Conservation (phyloP, 306 rosid species). For the Citrullus colocynthis region DNA sequence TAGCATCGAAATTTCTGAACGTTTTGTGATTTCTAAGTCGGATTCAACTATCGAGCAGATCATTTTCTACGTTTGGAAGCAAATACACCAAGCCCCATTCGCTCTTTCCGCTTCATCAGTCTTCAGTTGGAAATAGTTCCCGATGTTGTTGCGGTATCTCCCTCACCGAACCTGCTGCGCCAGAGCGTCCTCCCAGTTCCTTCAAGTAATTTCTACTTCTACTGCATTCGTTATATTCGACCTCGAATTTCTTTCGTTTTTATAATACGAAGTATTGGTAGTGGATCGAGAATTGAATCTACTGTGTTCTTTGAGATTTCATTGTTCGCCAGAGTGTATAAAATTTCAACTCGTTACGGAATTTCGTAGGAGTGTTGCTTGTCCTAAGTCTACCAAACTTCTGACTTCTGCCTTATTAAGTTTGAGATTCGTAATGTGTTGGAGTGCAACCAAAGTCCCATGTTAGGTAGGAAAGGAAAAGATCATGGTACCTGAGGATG, state of each 20-base stretch:
- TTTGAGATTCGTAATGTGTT: not conserved
- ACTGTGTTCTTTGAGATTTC: not conserved
- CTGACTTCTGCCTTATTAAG: not conserved
- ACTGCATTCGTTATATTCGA: not conserved
- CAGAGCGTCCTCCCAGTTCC: constrained; percentile 33
- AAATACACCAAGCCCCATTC: constrained; percentile 3
- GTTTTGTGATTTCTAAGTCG: not conserved
- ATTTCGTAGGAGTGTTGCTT: not conserved
- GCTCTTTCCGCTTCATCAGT: constrained; percentile 19
- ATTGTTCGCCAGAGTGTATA: not conserved
- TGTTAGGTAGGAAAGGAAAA: too few species aligned
- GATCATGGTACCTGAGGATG: too few species aligned
- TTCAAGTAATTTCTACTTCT: constrained; percentile 32
- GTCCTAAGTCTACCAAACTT: not conserved
- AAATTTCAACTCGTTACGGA: not conserved
- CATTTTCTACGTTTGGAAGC: constrained; percentile 21
- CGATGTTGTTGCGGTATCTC: constrained; percentile 40
- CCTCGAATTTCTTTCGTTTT: not conserved
- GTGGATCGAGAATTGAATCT: not conserved
- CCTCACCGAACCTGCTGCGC: constrained; percentile 14
- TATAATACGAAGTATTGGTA: not conserved
- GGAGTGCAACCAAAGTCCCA: too few species aligned
- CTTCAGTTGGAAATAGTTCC: constrained; percentile 10
- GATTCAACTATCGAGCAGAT: constrained; percentile 25
- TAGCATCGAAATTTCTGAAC: not conserved